Base-by-base conservation (phyloP, 2,329 filamentous ascomycete genomes). In the Curvularia hawaiiensis region DNA sequence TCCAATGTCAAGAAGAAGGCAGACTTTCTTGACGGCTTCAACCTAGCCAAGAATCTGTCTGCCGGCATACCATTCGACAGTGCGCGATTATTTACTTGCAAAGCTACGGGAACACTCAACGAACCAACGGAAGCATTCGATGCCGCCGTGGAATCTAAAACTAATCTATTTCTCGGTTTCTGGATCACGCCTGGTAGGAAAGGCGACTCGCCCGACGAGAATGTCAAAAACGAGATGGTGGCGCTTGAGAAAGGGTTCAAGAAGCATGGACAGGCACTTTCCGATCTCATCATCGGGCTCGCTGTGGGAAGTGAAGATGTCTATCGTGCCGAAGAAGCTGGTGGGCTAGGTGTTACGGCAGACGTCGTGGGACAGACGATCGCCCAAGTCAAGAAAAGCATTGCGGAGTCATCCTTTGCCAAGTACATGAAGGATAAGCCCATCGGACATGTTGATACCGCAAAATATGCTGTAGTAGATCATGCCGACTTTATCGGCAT, bases 31-130 rank as follows among this genome's bases (percentile, higher is more conserved):
- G 53, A 64, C 10, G 54, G 56, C 26, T 74, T 73, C 52, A 60
- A 62, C 26, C 46, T 66, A 2, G 69, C 69, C 1, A 58, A 65
- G 14, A 68, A 58, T 18, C 63, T 73, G 14, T 59, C 57, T 22
- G 64, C 63, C 7, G 45, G 87, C 31, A 77, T 81, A 8, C 84
- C 84, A 46, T 91, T 90, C 79, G 87, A 80, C 68, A 88, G 84
- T 59, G 88, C 87, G 26, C 86, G 89, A 54, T 80, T 91, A 24
- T 92, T 88, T 77, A 91, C 88, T 78, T 89, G 56, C 85, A 90
- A 83, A 16, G 57, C 62, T 26, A 48, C 56, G 2, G 54, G 59
- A 1, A 66, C 65, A 10, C 33, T 83, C 60, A 85, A 83, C 75
- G 80, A 83, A 18, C 84, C 86, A 63, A 91, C 88, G 66, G 80